Conservation (phyloP, 148 eudicot species). For the Agrostemma githago region DNA sequence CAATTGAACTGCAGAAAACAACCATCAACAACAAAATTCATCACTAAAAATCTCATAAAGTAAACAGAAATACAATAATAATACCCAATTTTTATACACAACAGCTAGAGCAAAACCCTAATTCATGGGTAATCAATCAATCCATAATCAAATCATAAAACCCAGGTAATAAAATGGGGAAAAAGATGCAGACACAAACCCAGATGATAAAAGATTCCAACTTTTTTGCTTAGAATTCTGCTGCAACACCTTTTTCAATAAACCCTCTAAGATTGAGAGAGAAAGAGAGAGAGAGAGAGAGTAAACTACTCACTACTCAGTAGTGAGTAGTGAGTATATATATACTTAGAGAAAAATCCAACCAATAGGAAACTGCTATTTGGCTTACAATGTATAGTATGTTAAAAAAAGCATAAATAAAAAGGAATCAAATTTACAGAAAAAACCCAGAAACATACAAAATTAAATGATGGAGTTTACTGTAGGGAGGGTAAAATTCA, state of each 20-base stretch:
- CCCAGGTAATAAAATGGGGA: background rate
- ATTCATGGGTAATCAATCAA: background rate
- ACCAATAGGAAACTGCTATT: conserved; percentile 19
- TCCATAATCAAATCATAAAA: background rate
- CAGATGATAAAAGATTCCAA: conserved; percentile 7
- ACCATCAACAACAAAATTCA: conserved; percentile 1
- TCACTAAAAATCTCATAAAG: background rate
- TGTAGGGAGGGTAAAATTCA: no score
- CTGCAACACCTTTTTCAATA: conserved; percentile 7
- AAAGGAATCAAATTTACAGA: background rate
- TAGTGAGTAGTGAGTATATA: no score
- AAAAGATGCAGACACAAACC: conserved; percentile 2
- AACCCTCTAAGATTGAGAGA: conserved; percentile 4
- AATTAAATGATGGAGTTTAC: no score
- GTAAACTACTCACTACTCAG: background rate
- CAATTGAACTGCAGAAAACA: conserved; percentile 20
- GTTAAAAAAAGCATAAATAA: conserved; percentile 2
- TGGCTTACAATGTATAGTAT: conserved; percentile 16
- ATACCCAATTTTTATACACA: background rate
- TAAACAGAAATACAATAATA: background rate
- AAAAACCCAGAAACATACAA: background rate
- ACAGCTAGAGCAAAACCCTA: background rate
- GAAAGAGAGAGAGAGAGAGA: background rate
- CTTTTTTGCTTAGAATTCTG: background rate
- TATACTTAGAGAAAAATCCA: conserved; percentile 17